Conservation (phyloP, 23 red algal species). For the Gracilaria vermiculophylla region DNA sequence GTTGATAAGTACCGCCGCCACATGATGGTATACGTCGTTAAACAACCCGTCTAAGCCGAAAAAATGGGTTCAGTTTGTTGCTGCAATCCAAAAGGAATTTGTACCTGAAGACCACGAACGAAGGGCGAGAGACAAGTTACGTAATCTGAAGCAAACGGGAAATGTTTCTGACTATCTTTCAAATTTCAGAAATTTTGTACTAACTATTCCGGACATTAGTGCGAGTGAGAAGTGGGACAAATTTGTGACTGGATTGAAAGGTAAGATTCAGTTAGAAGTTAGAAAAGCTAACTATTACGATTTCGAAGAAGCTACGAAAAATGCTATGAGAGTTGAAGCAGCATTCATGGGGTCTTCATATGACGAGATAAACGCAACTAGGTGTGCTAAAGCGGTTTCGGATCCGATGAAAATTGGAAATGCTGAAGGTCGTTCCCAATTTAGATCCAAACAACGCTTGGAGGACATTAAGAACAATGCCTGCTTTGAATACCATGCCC, state of each 20-base stretch:
- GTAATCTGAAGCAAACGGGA: no score
- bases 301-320: slow-evolving; percentile 29
- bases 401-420: slow-evolving; percentile 31
- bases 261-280: slow-evolving; percentile 10
- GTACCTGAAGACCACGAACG: no score
- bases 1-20: no score
- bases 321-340: neutral
- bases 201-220: neutral
- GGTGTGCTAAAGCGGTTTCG: neutral
- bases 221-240: slow-evolving; percentile 16
- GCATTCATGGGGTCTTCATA: neutral
- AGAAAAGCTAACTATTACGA: slow-evolving; percentile 13
- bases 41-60: no score
- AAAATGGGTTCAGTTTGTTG: no score
- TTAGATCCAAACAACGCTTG: neutral
- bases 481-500: slow-evolving; percentile 20
- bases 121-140: no score
- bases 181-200: no score
- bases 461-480: slow-evolving; percentile 2
- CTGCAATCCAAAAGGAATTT: no score
- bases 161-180: no score
- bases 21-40: no score
- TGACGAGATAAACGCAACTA: neutral
- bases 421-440: neutral
- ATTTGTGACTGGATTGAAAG: slow-evolving; percentile 1